Percentiles rank a stretch among this genome's conserved stretches.
Conservation (phyloP, 805 yeast genomes). For the Schizosaccharomyces lindneri region DNA sequence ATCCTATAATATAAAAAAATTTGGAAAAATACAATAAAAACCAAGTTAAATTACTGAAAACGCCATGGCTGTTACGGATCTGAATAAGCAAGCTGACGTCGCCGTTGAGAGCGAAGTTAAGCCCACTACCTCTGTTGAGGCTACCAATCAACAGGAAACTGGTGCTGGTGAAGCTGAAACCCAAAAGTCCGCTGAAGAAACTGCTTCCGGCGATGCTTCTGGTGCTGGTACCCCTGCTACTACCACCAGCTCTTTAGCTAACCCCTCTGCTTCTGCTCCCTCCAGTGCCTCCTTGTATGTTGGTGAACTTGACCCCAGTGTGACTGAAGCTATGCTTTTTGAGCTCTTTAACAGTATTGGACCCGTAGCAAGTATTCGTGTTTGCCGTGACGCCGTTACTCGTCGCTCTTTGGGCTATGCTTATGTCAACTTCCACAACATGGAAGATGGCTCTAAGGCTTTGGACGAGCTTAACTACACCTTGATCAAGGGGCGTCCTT, state of each 20-base stretch:
- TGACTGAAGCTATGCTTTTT: slow-evolving; percentile 80
- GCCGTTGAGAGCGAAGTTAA: background rate
- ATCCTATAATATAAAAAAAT: background rate
- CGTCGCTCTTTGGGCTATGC: slow-evolving; percentile 95
- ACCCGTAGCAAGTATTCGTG: slow-evolving; percentile 88
- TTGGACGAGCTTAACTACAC: slow-evolving; percentile 87
- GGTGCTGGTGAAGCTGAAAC: background rate
- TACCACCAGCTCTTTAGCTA: background rate
- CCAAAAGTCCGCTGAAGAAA: background rate
- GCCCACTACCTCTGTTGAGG: background rate
- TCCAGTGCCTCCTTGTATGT: slow-evolving; percentile 53
- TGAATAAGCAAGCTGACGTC: background rate
- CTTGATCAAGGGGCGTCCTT: slow-evolving; percentile 79
- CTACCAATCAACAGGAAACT: background rate
- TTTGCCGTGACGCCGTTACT: slow-evolving; percentile 94
- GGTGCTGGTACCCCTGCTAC: background rate
- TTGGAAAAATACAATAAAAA: background rate
- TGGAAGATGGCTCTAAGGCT: slow-evolving; percentile 79
- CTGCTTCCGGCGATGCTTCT: background rate
- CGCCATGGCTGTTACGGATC: slow-evolving; percentile 1
- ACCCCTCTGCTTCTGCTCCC: background rate
- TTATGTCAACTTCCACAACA: slow-evolving; percentile 81
- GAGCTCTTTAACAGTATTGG: slow-evolving; percentile 90
- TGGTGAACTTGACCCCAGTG: slow-evolving; percentile 83
- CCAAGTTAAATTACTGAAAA: background rate